Evolutionary conservation across 2,329 filamentous ascomycete genomes (phyloP), one percentile per base, ranked within the genome.

Genomic region (Cadophora malorum): DNA sequence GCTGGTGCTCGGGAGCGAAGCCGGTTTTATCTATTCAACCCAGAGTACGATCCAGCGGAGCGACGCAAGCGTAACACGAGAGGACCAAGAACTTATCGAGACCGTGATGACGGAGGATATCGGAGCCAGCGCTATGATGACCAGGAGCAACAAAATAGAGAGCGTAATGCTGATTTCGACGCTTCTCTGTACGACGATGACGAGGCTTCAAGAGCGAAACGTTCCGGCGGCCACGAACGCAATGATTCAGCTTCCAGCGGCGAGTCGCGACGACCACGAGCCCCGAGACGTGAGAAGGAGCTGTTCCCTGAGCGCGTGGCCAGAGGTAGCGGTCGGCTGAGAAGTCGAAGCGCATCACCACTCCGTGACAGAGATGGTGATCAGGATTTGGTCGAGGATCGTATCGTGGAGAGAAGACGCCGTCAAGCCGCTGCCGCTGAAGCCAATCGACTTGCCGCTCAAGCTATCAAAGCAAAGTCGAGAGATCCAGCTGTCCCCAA

Each of bases 1-100:
- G 86, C 83, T 53, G 90, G 92, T 50, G 95, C 96, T 1, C 88
- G 93, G 12, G 86, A 91, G 62, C 86, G 91, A 69, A 98, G 95
- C 80, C 87, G 93, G 14, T 98, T 96, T 81, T 99, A 99, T 78
- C 88, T 97, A 45, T 86, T 96, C 75, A 92, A 98, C 74, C 95
- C 95, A 0, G 92, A 97, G 74, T 89, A 94, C 77, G 94, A 97
- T 75, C 93, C 91, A 2, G 89, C 90, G 73, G 93, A 92, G 80
- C 86, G 88, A 63, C 83, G 89, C 70, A 85, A 89, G 68, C 84
- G 83, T 67, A 83, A 47, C 25, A 78, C 79, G 16, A 75, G 77
- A 63, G 78, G 78, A 38, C 82, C 81, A 72, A 83, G 84, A 67
- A 85, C 83, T 76, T 92, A 90, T 76, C 87, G 89, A 71, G 88